Evolutionary conservation across 2,329 filamentous ascomycete species (phyloP).

Genomic region (Ophiostoma angusticollis): DNA sequence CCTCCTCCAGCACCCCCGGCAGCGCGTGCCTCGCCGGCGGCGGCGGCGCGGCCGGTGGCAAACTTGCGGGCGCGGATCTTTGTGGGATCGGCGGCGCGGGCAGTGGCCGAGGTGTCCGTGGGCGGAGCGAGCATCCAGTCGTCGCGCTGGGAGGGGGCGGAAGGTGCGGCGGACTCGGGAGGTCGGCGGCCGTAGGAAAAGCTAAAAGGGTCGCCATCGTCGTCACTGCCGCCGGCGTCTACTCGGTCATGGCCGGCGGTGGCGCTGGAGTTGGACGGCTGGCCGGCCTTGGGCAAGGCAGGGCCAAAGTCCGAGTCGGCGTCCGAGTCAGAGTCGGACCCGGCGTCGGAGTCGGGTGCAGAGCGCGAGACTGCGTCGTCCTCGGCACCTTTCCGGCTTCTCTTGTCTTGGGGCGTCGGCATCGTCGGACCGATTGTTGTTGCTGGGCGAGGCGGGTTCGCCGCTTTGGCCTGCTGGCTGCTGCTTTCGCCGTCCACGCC

Average conservation of each 20-base stretch:
- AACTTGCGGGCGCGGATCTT: constrained; percentile 75
- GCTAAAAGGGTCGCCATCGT: constrained; percentile 21
- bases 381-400: too few species aligned
- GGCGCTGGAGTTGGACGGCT: background rate
- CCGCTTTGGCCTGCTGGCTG: too few species aligned
- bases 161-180: constrained; percentile 19
- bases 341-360: constrained; percentile 20
- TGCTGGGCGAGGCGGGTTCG: too few species aligned
- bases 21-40: constrained; percentile 13
- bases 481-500: background rate
- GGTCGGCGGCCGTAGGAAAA: constrained; percentile 28
- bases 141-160: constrained; percentile 53
- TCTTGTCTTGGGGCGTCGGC: constrained; percentile 11
- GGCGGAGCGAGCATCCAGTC: constrained; percentile 75
- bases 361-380: too few species aligned
- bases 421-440: constrained; percentile 13
- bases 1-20: constrained; percentile 19
- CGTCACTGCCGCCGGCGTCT: constrained; percentile 12
- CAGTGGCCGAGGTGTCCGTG: constrained; percentile 34
- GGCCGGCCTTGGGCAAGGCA: constrained; percentile 36
- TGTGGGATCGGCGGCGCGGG: constrained; percentile 63
- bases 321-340: constrained; percentile 27
- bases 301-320: constrained; percentile 49
- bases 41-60: constrained; percentile 45
- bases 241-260: background rate